Evolutionary conservation across 768 basidiomycete species (phyloP), one percentile per base, ranked within the genome.

Genomic region (Mycena vitilis): DNA sequence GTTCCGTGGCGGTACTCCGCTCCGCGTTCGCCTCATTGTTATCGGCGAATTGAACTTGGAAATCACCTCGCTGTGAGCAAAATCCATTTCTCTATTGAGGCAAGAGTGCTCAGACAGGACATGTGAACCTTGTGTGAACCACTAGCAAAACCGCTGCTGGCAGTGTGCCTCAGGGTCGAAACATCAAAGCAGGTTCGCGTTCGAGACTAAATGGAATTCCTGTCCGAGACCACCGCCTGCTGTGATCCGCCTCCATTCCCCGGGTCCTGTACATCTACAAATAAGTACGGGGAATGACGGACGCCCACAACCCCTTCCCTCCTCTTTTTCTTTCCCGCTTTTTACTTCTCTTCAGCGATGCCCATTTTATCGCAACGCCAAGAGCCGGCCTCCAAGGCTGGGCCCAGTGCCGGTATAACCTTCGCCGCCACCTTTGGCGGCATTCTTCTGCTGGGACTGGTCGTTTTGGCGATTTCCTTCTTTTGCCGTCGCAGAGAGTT

Each of bases 391-490:
- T 51, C 63, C 25, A 5, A 10, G 4, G 20, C 61, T 30, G 63
- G 44, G 7, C 54, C 55, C 0, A 48, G 54, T 30, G 36, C 47
- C 44, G 63, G 53, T 38, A 12, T 49, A 7, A 64, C 63, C 3
- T 16, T 64, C n/a, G 63, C 54, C n/a, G 23, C n/a, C 45, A 64
- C 63, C 34, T 37, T 64, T 30, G 54, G 53, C 45, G 63, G 44
- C 22, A 49, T 64, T 37, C 15, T 64, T 15, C 34, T 55, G 7
- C 30, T 64, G 18, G 10, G 30, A 22, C 54, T 64, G n/a, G 34
- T 64, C 6, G 15, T 49, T 37, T 44, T 57, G 22, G 4, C 30
- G 11, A 18, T 64, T 18, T 44, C 48, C 22, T 44, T 56, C 25
- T n/a, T 56, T 34, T 5, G 9, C 2, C 45, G 45, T 2, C 45